phyloP scores from a whole-genome alignment of 2,329 filamentous ascomycete species.

The Claviceps quebecensis region DNA sequence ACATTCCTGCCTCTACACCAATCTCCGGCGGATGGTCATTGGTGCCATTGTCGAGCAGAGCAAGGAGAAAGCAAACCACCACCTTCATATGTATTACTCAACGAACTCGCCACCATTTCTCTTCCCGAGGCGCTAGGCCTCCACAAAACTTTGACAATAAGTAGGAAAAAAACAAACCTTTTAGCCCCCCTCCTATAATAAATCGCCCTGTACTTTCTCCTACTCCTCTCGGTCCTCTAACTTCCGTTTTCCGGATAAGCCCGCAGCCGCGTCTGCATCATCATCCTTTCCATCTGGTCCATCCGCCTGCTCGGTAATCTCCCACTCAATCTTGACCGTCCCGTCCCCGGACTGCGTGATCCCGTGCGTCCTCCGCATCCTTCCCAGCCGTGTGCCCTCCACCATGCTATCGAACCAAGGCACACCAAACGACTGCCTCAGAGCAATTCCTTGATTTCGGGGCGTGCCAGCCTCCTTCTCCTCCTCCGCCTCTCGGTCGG shows the following conservation, averaged over 20 bases:
- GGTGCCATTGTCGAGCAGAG: too few species aligned
- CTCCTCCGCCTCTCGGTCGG: conserved; percentile 15
- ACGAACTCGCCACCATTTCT: background rate
- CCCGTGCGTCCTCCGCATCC: conserved; percentile 47
- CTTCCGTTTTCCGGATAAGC: conserved; percentile 37
- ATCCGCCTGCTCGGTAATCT: conserved; percentile 61
- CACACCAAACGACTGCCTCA: conserved; percentile 51
- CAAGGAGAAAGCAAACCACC: too few species aligned
- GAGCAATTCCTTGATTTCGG: conserved; percentile 16
- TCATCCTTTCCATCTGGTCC: conserved; percentile 20
- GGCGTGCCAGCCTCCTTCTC: conserved; percentile 14
- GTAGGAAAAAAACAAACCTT: background rate
- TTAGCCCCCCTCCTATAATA: background rate
- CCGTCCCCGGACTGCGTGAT: conserved; percentile 44
- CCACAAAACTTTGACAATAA: background rate
- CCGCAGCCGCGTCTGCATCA: conserved; percentile 18
- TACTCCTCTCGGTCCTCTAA: conserved; percentile 26
- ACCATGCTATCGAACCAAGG: conserved; percentile 81
- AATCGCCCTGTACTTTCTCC: background rate
- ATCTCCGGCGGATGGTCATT: too few species aligned
- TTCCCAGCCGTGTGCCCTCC: conserved; percentile 58
- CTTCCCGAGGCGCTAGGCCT: background rate
- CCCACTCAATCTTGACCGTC: conserved; percentile 61
- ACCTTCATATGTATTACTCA: too few species aligned
- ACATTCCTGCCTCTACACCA: too few species aligned